Conservation (phyloP, 441 rosid genomes). For the Arabidopsis hybrid region DNA sequence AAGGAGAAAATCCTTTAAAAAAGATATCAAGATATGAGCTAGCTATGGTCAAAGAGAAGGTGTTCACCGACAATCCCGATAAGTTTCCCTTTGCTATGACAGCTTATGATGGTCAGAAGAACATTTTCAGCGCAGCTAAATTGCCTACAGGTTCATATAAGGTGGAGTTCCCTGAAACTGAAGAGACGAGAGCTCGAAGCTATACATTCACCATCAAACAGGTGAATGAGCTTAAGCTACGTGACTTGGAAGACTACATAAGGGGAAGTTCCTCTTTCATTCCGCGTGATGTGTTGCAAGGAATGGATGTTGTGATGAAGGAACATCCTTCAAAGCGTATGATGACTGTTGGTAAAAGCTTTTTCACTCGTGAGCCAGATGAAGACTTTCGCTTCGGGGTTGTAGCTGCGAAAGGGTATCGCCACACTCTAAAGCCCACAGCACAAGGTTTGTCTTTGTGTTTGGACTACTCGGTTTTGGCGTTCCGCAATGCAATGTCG, state of each 20-base stretch:
- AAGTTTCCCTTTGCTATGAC: constrained; percentile 72
- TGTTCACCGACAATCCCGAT: constrained; percentile 48
- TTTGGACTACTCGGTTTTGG: no score
- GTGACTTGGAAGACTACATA: no score
- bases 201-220: constrained; percentile 56
- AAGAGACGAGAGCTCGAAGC: constrained; percentile 46
- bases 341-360: no score
- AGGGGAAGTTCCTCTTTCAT: no score
- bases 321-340: no score
- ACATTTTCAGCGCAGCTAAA: constrained; percentile 67
- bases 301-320: not conserved
- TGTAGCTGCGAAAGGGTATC: no score
- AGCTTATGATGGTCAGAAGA: constrained; percentile 88
- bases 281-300: no score
- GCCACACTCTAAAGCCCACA: no score
- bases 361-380: no score
- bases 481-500: no score
- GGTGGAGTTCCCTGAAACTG: constrained; percentile 55
- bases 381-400: no score
- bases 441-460: no score
- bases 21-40: constrained; percentile 56
- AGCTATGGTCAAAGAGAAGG: constrained; percentile 58
- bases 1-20: constrained; percentile 40
- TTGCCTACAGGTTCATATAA: constrained; percentile 58
- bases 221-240: constrained; percentile 56